Evolutionary conservation across 2,329 filamentous ascomycete species (phyloP).

Genomic region (Didymosphaeria variabile): DNA sequence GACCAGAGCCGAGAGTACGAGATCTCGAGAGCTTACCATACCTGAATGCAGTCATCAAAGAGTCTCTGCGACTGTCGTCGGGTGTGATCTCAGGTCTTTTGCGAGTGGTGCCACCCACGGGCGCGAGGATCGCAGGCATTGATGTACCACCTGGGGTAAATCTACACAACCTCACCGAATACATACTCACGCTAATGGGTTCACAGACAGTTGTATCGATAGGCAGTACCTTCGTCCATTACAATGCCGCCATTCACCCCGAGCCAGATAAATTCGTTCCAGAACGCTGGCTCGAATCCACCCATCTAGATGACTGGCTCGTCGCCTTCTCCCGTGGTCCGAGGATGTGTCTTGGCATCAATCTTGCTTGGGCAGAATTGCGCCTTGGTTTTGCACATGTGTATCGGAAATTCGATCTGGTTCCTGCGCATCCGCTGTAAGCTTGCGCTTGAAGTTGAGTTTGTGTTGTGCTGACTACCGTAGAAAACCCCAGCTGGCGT

Average conservation of each 20-base stretch:
- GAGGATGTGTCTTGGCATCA: slow-evolving; percentile 45
- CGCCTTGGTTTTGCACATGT: slow-evolving; percentile 42
- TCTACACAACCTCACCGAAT: neutral
- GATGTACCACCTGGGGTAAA: slow-evolving; percentile 34
- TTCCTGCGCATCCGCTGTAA: slow-evolving; percentile 31
- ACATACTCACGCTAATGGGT: neutral
- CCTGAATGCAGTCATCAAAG: slow-evolving; percentile 46
- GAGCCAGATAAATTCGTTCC: neutral
- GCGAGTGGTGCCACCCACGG: slow-evolving; percentile 33
- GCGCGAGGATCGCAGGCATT: slow-evolving; percentile 31
- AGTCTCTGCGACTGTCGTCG: slow-evolving; percentile 49
- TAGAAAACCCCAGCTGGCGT: neutral
- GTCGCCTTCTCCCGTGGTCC: slow-evolving; percentile 48
- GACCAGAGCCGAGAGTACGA: slow-evolving; percentile 28
- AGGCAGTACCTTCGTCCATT: slow-evolving; percentile 46
- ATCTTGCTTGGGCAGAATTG: slow-evolving; percentile 47
- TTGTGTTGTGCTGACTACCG: neutral
- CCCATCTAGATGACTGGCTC: slow-evolving; percentile 39
- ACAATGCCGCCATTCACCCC: slow-evolving; percentile 27
- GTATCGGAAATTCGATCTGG: slow-evolving; percentile 42
- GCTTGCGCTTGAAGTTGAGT: slow-evolving; percentile 3
- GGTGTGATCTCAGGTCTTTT: slow-evolving; percentile 42
- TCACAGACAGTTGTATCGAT: slow-evolving; percentile 37
- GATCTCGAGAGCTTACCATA: slow-evolving; percentile 3
- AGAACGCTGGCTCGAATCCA: slow-evolving; percentile 15